Percentiles rank a stretch among this genome's conserved stretches.
Evolutionary conservation across 768 basidiomycete genomes (phyloP).

Genomic region (Russula griseocarnosa): DNA sequence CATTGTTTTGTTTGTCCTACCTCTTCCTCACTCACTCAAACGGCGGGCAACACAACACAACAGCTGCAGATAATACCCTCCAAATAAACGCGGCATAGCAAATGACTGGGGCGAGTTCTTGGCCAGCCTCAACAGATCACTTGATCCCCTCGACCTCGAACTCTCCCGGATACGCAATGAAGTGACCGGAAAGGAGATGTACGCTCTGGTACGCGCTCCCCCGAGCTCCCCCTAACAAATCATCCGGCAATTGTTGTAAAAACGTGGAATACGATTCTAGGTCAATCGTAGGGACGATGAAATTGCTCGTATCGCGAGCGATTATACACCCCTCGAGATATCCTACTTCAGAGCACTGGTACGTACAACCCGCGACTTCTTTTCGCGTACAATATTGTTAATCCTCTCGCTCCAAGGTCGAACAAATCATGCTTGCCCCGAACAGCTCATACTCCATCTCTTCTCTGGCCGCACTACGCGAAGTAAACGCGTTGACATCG

Average conservation of each 20-base stretch:
- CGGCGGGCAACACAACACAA: neutral
- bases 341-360: conserved; percentile 82
- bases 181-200: conserved; percentile 56
- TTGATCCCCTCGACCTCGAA: conserved; percentile 72
- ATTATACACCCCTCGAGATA: conserved; percentile 75
- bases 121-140: conserved; percentile 50
- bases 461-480: conserved; percentile 71
- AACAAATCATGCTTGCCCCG: conserved; percentile 82
- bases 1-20: conserved; percentile 35
- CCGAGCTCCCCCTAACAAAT: no score
- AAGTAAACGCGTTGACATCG: conserved; percentile 49
- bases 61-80: conserved; percentile 53
- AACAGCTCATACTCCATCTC: conserved; percentile 71
- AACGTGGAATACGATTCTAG: conserved; percentile 38
- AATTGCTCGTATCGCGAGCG: conserved; percentile 79
- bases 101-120: conserved; percentile 62
- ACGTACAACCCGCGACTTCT: conserved; percentile 5
- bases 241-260: no score
- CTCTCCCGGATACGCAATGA: conserved; percentile 64
- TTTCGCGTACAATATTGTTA: no score
- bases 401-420: conserved; percentile 55
- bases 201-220: no score
- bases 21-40: conserved; percentile 3
- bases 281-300: conserved; percentile 79
- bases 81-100: conserved; percentile 43